Conservation (phyloP, 345 rosid species). For the Pugionium dolabratum region DNA sequence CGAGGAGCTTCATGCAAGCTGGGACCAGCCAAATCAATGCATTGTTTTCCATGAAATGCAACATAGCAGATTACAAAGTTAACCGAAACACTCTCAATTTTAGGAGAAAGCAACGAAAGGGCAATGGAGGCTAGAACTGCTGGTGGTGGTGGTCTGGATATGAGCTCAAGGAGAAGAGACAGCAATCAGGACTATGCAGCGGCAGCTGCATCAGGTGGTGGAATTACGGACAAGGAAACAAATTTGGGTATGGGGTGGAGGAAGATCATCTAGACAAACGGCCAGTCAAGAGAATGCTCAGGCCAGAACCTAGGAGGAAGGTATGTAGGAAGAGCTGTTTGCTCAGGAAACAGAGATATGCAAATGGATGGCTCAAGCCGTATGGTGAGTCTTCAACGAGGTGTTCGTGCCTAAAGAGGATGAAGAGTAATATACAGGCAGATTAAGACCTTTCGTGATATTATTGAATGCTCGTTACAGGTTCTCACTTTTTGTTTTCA, state of each 20-base stretch:
- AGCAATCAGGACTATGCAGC: slow-evolving; percentile 45
- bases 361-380: slow-evolving; percentile 43
- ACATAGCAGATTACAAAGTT: slow-evolving; percentile 73
- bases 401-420: slow-evolving; percentile 26
- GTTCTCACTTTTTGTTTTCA: background rate
- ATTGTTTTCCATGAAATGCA: slow-evolving; percentile 73
- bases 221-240: slow-evolving; percentile 37
- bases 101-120: slow-evolving; percentile 81
- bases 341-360: slow-evolving; percentile 39
- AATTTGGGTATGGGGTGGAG: slow-evolving; percentile 40
- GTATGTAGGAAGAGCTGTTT: slow-evolving; percentile 31
- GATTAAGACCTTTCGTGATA: slow-evolving; percentile 12
- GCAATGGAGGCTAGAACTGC: slow-evolving; percentile 65
- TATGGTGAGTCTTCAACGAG: slow-evolving; percentile 41
- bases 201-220: slow-evolving; percentile 35
- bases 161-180: slow-evolving; percentile 68
- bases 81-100: slow-evolving; percentile 70
- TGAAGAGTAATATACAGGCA: slow-evolving; percentile 3
- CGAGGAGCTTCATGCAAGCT: slow-evolving; percentile 55
- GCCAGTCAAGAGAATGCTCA: slow-evolving; percentile 31
- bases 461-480: background rate
- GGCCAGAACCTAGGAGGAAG: slow-evolving; percentile 43
- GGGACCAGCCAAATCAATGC: slow-evolving; percentile 88
- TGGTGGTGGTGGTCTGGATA: slow-evolving; percentile 61
- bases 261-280: slow-evolving; percentile 33